Base-by-base conservation (phyloP, 208 protist species). In the Tritrichomonas foetus region DNA sequence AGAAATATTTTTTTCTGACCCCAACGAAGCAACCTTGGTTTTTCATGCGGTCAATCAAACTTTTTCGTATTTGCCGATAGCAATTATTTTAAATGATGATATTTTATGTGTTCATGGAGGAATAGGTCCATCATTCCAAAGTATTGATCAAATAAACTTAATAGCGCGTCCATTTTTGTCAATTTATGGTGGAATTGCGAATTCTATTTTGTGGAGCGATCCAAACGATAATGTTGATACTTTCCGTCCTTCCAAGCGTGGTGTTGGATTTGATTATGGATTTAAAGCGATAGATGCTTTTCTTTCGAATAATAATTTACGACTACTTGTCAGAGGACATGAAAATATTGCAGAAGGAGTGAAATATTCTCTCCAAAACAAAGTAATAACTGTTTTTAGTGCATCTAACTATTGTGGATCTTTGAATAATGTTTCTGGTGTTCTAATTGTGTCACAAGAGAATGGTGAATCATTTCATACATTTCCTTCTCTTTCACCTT, bases 61-160 rank as follows among this genome's bases (percentile, higher is more conserved):
- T 27, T 33, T 39, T 57, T 89, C 47, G 20, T 33, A 89, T 53
- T 39, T 89, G 8, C 78, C 78, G 1, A 11, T 89, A 16, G 78
- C 16, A 57, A 36, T 33, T 57, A n/a, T 89, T n/a, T 3, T 89
- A 39, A 13, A 89, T 33, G 39, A 89, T 47, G 47, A 57, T 11
- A 39, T 39, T 89, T 33, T 89, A n/a, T 89, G 78, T 36, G 8
- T 89, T 3, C 78, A 89, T 57, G 78, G 78, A 20, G 78, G 78
- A 53, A 57, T 89, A n/a, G 78, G 78, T 0, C 78, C 78, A 39
- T 47, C 44, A 57, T 20, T 89, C 25, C 14, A 53, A 9, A 11
- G 3, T 53, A 53, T 89, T 27, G 33, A 25, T 20, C 9, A 89
- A 44, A 89, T 89, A 33, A 8, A 57, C 1, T 57, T 22, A 2